Evolutionary conservation across 1,284 basidiomycete genomes (phyloP).

Genomic region (Phylloporus sp.): DNA sequence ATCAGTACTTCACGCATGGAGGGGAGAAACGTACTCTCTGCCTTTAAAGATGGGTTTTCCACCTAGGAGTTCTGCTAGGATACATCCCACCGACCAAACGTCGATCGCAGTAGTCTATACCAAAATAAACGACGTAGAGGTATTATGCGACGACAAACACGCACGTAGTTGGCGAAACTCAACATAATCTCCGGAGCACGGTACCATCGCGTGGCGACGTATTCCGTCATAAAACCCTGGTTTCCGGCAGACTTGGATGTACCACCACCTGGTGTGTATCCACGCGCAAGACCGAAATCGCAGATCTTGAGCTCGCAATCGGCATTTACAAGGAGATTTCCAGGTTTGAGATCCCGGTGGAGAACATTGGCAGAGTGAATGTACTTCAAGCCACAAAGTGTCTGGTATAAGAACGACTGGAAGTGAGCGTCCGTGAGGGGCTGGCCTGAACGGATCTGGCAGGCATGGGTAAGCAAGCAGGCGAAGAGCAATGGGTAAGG

Average conservation of each 20-base stretch:
- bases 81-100: constrained; percentile 98
- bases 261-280: constrained; percentile 86
- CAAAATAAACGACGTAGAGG: constrained; percentile 19
- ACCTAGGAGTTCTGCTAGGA: constrained; percentile 94
- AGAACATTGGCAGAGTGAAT: constrained; percentile 99
- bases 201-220: constrained; percentile 98
- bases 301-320: constrained; percentile 99
- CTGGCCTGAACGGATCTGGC: constrained; percentile 94
- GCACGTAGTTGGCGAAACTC: constrained; percentile 93
- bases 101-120: constrained; percentile 85
- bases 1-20: background rate
- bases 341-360: constrained; percentile 97
- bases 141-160: constrained; percentile 36
- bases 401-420: constrained; percentile 98
- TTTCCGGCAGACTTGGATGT: constrained; percentile 75
- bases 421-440: constrained; percentile 98
- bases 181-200: constrained; percentile 98
- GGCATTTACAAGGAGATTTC: constrained; percentile 95
- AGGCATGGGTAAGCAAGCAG: constrained; percentile 13
- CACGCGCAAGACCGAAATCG: constrained; percentile 96
- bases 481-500: background rate
- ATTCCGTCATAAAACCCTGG: constrained; percentile 99
- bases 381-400: constrained; percentile 97
- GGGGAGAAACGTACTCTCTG: constrained; percentile 75
- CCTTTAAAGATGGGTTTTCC: constrained; percentile 99